Evolutionary conservation across 2,329 filamentous ascomycete genomes (phyloP), one percentile per base, ranked within the genome.

Genomic region (Exserohilum rostratum): DNA sequence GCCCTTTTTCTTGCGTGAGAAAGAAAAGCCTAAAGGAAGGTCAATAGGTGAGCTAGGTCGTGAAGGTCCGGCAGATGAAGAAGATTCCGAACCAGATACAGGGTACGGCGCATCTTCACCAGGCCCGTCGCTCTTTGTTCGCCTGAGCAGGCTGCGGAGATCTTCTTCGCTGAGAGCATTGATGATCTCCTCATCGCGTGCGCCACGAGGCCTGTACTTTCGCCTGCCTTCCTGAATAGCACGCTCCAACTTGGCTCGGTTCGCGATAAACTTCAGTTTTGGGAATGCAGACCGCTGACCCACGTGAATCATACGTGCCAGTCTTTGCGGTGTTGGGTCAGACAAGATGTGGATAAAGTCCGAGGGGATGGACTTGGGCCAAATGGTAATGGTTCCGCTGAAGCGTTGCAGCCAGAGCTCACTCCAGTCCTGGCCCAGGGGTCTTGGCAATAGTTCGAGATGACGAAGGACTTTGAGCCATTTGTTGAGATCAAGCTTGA

Each of bases 351-450:
- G 85, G 71, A 83, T 87, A 72, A 97, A 96, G 77, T 99, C 95
- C 1, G 86, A 89, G 1, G 86, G 78, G 3, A 87, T 79, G 11
- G 87, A 88, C 73, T 92, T 91, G 6, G 95, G 95, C 93, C 93
- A 98, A 69, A 99, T 93, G 11, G 95, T 99, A 60, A 98, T 89
- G 9, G 91, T 98, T 25, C 95, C 95, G 60, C 89, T 90, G 75
- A 99, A 99, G 54, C 92, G 87, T 74, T 99, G 95, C 43, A 99
- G 83, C 90, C 93, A 99, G 18, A 99, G 87, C 76, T 96, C 90
- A 54, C 89, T 93, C 95, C 95, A 99, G 73, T 99, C 95, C 75
- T 98, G 93, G 2, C 93, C 93, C 18, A 98, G 76, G 0, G 91
- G 92, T 0, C 95, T 87, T 0, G 95, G 95, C 0, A 99, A 84